Evolutionary conservation across 1,284 basidiomycete genomes (phyloP), one percentile per base, ranked within the genome.

Genomic region (Microbotryomycetes sp.): DNA sequence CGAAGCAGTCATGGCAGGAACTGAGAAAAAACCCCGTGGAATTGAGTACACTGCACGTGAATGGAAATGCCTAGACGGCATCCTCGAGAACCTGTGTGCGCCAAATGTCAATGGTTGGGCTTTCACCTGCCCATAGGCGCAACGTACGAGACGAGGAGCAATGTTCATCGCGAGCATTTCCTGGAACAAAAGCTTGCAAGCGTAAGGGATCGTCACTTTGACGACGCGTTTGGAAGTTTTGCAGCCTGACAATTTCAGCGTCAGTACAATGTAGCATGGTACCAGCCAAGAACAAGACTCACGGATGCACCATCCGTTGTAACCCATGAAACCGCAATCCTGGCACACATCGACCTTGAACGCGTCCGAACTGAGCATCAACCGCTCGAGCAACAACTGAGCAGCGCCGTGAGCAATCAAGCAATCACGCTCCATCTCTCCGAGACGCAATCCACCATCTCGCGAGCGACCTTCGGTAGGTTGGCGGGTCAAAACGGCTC

Each of bases 351-450:
- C 90, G 54, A 97, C 91, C 74, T 94, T 90, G 74, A 98, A 99
- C 70, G 91, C 91, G 57, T 78, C 71, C 30, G 62, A 68, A 15
- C 91, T 96, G 64, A 98, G 91, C 94, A 98, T 98, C 18, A 98
- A 81, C 23, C 96, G 87, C 77, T 97, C 96, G 7, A 98, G 83
- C 23, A 98, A 79, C 49, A 99, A 81, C 73, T 98, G 94, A 1
- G 93, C 96, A 2, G 96, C 96, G 23, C 93, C 93, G 71, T 97
- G 68, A 2, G 64, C 67, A 59, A 77, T 76, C 16, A 75, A 62
- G 65, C 72, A 98, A 76, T 98, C 96, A 54, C 96, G 86, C 74
- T 98, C 96, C 96, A 99, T 98, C 78, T 99, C 96, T 61, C 96
- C 96, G 18, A 99, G 81, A 60, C 96, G 89, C 66, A 99, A 79